Percentiles rank a stretch among this genome's conserved stretches.
phyloP scores from a whole-genome alignment of 768 basidiomycete genomes.

The Lanmaoa pseudosensibilis region DNA sequence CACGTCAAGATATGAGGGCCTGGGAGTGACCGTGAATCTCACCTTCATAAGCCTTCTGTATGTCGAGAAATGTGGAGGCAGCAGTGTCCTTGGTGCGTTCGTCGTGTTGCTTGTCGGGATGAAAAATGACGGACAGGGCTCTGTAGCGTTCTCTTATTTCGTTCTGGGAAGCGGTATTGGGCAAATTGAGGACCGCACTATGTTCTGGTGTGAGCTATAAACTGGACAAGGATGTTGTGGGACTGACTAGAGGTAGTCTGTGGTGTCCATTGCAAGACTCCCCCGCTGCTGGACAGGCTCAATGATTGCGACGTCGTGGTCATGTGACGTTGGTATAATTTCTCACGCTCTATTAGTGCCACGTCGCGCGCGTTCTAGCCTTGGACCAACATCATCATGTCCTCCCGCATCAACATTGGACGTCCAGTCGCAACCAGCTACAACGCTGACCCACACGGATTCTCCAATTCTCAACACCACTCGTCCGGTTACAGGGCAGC shows the following conservation, averaged over 20 bases:
- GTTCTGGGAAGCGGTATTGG: conserved; percentile 56
- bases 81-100: conserved; percentile 57
- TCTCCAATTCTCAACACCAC: conserved; percentile 68
- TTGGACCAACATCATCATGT: conserved; percentile 46
- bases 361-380: conserved; percentile 18
- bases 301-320: no score
- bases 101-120: conserved; percentile 80
- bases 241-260: conserved; percentile 34
- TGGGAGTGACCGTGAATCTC: conserved; percentile 11
- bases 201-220: neutral
- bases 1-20: neutral
- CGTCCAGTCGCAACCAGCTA: conserved; percentile 64
- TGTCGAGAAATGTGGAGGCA: conserved; percentile 64
- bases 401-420: conserved; percentile 79
- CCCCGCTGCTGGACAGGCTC: no score
- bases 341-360: conserved; percentile 27
- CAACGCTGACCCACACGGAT: conserved; percentile 75
- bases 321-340: conserved; percentile 24
- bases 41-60: conserved; percentile 86
- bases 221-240: neutral
- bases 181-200: conserved; percentile 69
- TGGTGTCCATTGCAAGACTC: conserved; percentile 4
- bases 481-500: conserved; percentile 76
- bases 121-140: conserved; percentile 71
- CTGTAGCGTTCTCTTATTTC: conserved; percentile 78